Base-by-base conservation (phyloP, 345 rosid species). In the Linum lewisii region DNA sequence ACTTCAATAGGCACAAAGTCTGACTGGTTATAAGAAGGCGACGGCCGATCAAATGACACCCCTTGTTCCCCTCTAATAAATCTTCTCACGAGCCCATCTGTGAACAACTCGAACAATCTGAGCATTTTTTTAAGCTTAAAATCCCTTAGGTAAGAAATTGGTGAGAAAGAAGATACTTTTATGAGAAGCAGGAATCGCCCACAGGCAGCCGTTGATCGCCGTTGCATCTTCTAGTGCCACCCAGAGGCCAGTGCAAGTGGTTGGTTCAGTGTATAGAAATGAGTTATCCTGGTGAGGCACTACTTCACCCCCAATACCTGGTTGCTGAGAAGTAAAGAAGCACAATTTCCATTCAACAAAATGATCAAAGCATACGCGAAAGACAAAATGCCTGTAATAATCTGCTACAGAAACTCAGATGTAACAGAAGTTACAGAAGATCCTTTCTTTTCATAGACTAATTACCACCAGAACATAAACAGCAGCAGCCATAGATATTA, bases 101-200 rank as follows among this genome's bases (percentile, higher is more conserved):
- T 16, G 45, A 74, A 70, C 69, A 15, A 62, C 55, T 62, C 57
- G 62, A 53, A 19, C 3, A 70, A n/a, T 20, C 4, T 21, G 29
- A 21, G 57, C 49, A 26, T 22, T 19, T 61, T 53, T 26, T 21
- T 1, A 42, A 11, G 26, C 37, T 44, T 25, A 22, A 11, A 44
- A 54, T 25, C 20, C 14, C 32, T 21, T 54, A 2, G 29, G 18
- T 24, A n/a, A 24, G n/a, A 55, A 34, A 38, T 47, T 16, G 15
- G 47, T 20, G 0, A 1, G 24, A 50, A 19, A 63, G 45, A 36
- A 23, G 62, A 60, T 67, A 93, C 99, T 77, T 81, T 81, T 89
- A 61, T 93, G 99, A 32, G 99, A 93, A 62, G 88, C 96, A 62
- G 99, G 95, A 71, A 89, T 87, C 60, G 95, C 97, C 99, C 97